Conservation (phyloP, 2,329 filamentous ascomycete genomes). For the Herpotrichia juniperi region DNA sequence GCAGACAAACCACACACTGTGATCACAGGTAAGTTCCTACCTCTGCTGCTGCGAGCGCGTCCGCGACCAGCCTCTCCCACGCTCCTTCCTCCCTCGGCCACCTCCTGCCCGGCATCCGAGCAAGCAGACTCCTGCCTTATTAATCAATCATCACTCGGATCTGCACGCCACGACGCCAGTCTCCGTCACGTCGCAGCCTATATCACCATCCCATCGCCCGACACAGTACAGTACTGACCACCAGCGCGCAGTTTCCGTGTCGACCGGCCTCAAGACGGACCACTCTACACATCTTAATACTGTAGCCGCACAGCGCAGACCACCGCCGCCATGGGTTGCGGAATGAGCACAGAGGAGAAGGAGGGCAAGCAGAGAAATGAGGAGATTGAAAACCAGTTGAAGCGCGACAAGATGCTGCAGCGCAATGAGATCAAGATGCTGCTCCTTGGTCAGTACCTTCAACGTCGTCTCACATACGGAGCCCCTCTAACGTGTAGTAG, state of each 20-base stretch:
- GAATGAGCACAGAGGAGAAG: constrained; percentile 99
- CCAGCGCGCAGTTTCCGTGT: constrained; percentile 33
- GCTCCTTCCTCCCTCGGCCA: constrained; percentile 6
- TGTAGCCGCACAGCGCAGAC: constrained; percentile 13
- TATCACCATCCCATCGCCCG: not conserved
- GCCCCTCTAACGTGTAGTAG: constrained; percentile 55
- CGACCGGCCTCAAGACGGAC: constrained; percentile 40
- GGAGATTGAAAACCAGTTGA: constrained; percentile 99
- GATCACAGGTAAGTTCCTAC: constrained; percentile 33
- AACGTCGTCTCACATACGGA: constrained; percentile 15
- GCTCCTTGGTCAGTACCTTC: constrained; percentile 77
- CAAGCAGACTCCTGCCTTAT: constrained; percentile 7
- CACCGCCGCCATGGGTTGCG: constrained; percentile 87
- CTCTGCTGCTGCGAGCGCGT: constrained; percentile 4
- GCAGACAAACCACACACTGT: constrained; percentile 16
- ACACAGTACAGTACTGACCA: constrained; percentile 14
- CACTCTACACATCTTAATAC: constrained; percentile 38
- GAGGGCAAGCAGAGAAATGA: constrained; percentile 99
- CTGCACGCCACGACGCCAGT: constrained; percentile 14
- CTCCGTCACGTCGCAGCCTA: constrained; percentile 2
- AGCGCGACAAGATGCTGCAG: constrained; percentile 98
- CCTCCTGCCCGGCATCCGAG: not conserved
- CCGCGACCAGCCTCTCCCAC: constrained; percentile 4
- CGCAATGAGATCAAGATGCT: constrained; percentile 99
- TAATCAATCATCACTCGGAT: constrained; percentile 11